These are phyloP conservation scores for Epichloe amarillans DNA, from an alignment of 2,329 filamentous ascomycete species.

Conservation along the genomic window DNA sequence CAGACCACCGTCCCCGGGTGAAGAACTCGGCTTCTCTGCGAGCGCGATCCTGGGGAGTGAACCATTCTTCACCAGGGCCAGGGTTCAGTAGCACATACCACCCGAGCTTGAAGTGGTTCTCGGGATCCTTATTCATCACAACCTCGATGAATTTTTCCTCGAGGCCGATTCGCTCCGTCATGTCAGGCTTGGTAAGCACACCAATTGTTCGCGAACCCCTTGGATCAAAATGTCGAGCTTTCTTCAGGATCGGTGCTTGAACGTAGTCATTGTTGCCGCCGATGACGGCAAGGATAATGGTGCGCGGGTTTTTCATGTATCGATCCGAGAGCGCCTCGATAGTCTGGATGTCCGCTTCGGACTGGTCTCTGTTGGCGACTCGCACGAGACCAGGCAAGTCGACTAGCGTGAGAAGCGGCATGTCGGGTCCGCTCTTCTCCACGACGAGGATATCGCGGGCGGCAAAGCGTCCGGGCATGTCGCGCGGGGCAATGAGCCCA, in stretches of 20 bases:
- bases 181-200: slow-evolving; percentile 38
- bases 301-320: slow-evolving; percentile 43
- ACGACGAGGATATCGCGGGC: slow-evolving; percentile 42
- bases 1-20: slow-evolving; percentile 33
- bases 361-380: slow-evolving; percentile 39
- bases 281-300: slow-evolving; percentile 41
- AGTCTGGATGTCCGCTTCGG: slow-evolving; percentile 36
- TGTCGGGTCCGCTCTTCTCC: slow-evolving; percentile 44
- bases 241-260: slow-evolving; percentile 36
- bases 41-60: slow-evolving; percentile 26
- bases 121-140: slow-evolving; percentile 34
- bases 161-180: slow-evolving; percentile 38
- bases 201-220: slow-evolving; percentile 35
- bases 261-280: slow-evolving; percentile 43
- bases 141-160: slow-evolving; percentile 42
- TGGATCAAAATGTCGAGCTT: slow-evolving; percentile 37
- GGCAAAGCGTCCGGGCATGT: slow-evolving; percentile 35
- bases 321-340: slow-evolving; percentile 37
- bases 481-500: slow-evolving; percentile 36
- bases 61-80: slow-evolving; percentile 32
- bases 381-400: slow-evolving; percentile 47
- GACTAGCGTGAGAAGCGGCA: slow-evolving; percentile 46
- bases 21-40: slow-evolving; percentile 35
- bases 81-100: slow-evolving; percentile 40
- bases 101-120: slow-evolving; percentile 37